Percentiles rank a stretch among this genome's conserved stretches.
Evolutionary conservation across 306 rosid species (phyloP).

Genomic region (Oxytropis ochrocephala): DNA sequence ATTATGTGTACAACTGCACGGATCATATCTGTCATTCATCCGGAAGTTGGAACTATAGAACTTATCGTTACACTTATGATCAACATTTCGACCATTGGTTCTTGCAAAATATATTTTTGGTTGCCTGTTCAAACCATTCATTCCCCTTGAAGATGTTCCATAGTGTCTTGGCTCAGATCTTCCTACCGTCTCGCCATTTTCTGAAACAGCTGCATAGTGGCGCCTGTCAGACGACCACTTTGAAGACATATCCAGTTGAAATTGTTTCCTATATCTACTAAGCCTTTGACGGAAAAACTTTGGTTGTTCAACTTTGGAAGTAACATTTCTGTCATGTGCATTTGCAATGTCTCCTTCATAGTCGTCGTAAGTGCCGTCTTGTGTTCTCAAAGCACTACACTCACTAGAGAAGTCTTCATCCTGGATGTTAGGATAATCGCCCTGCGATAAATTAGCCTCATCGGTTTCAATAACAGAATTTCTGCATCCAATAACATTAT

Average conservation of each 20-base stretch:
- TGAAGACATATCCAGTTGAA: constrained; percentile 50
- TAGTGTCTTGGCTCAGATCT: constrained; percentile 57
- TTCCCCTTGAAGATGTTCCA: constrained; percentile 50
- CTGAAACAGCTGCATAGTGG: constrained; percentile 47
- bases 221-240: constrained; percentile 86
- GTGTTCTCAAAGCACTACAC: constrained; percentile 36
- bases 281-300: constrained; percentile 50
- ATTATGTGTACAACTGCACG: constrained; percentile 53
- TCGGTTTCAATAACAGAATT: constrained; percentile 44
- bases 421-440: constrained; percentile 47
- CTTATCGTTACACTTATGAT: constrained; percentile 64
- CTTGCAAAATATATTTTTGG: constrained; percentile 50
- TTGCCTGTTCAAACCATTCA: constrained; percentile 44
- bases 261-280: constrained; percentile 61
- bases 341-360: constrained; percentile 40
- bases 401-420: constrained; percentile 53
- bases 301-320: constrained; percentile 53
- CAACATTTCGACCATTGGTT: constrained; percentile 56
- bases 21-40: constrained; percentile 57
- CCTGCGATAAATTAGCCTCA: constrained; percentile 36
- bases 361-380: constrained; percentile 33
- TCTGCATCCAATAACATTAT: constrained; percentile 33
- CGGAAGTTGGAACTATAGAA: constrained; percentile 48
- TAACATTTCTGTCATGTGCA: constrained; percentile 36
- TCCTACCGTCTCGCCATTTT: constrained; percentile 36